Conservation (phyloP, 345 rosid species). For the Lepidium didymum region DNA sequence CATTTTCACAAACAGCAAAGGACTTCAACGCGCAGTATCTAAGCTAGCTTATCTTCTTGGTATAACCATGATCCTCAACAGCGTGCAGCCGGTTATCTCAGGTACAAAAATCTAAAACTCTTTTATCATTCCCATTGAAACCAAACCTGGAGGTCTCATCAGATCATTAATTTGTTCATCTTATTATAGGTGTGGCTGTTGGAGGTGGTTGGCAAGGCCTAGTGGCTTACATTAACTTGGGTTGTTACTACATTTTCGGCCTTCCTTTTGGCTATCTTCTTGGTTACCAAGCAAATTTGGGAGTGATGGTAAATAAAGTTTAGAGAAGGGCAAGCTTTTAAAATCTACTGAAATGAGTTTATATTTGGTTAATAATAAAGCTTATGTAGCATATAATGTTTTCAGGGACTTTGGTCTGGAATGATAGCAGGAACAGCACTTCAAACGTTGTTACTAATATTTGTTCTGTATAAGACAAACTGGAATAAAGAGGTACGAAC, state of each 20-base stretch:
- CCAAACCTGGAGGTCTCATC: neutral
- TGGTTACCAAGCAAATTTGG: constrained; percentile 53
- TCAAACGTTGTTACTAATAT: constrained; percentile 54
- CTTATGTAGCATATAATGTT: neutral
- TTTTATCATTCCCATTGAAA: neutral
- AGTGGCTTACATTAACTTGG: constrained; percentile 78
- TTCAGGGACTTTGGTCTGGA: constrained; percentile 76
- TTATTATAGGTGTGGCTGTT: constrained; percentile 61
- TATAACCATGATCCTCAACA: constrained; percentile 74
- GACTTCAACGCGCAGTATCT: constrained; percentile 43
- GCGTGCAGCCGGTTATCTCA: constrained; percentile 80
- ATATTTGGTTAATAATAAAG: neutral
- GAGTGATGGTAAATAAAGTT: constrained; percentile 46
- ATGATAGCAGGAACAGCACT: constrained; percentile 71
- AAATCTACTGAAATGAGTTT: neutral
- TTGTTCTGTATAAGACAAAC: constrained; percentile 56
- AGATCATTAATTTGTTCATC: neutral
- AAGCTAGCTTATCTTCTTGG: constrained; percentile 63
- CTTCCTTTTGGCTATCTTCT: constrained; percentile 69
- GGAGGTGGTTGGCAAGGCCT: constrained; percentile 88
- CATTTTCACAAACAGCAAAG: constrained; percentile 56
- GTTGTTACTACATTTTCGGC: constrained; percentile 65
- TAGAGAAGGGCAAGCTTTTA: neutral
- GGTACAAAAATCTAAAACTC: constrained; percentile 34
- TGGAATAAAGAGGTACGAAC: constrained; percentile 73